Evolutionary conservation across 495 filamentous ascomycete genomes (phyloP).

Genomic region (Lophium mytilinum): DNA sequence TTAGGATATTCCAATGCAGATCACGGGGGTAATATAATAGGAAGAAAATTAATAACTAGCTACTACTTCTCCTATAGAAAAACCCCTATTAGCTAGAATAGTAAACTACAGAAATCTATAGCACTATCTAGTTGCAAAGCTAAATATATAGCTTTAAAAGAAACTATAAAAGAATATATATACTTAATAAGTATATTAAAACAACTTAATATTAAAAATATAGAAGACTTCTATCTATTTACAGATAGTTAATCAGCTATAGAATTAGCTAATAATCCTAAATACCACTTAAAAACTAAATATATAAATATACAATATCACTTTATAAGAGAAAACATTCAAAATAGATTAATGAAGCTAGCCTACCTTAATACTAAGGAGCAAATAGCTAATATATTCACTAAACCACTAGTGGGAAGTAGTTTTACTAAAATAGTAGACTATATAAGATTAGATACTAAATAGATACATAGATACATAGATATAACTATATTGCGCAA

Average conservation of each 20-base stretch:
- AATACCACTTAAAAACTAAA: not conserved
- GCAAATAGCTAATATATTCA: not conserved
- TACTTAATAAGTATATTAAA: constrained; percentile 13
- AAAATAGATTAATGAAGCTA: too few relatives aligned
- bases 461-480: too few relatives aligned
- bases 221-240: not conserved
- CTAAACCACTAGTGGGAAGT: not conserved
- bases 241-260: not conserved
- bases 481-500: too few relatives aligned
- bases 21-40: not conserved
- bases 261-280: not conserved
- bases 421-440: too few relatives aligned
- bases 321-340: too few relatives aligned
- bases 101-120: too few relatives aligned
- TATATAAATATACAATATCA: not conserved
- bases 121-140: not conserved
- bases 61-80: too few relatives aligned
- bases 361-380: too few relatives aligned
- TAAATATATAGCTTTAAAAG: constrained; percentile 22
- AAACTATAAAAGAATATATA: constrained; percentile 21
- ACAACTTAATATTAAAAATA: not conserved
- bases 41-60: not conserved
- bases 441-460: too few relatives aligned
- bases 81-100: too few relatives aligned
- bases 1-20: not conserved